Conservation (phyloP, 805 yeast genomes). For the Kluyveromyces wickerhamii region DNA sequence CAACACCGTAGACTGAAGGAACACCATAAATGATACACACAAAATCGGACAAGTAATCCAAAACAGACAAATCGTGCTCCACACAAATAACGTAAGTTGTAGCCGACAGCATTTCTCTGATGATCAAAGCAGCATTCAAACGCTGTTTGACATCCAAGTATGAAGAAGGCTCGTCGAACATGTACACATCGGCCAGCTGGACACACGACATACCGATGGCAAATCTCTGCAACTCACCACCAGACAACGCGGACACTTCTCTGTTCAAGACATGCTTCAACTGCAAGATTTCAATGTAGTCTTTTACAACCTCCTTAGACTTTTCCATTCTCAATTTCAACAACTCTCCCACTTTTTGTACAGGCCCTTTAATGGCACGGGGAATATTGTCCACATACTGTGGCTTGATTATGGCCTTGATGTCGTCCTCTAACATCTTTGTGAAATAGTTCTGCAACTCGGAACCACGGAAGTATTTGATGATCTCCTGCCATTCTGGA, state of each 20-base stretch:
- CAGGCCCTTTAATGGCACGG: slow-evolving; percentile 87
- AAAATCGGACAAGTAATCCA: slow-evolving; percentile 94
- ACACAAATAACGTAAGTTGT: slow-evolving; percentile 88
- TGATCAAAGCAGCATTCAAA: slow-evolving; percentile 92
- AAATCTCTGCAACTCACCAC: slow-evolving; percentile 98
- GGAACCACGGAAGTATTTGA: slow-evolving; percentile 88
- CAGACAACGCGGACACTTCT: slow-evolving; percentile 84
- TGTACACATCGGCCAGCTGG: slow-evolving; percentile 89
- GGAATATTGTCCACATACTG: slow-evolving; percentile 98
- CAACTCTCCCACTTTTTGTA: slow-evolving; percentile 77
- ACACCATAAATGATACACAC: slow-evolving; percentile 97
- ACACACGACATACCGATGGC: slow-evolving; percentile 97
- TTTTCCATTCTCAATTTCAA: slow-evolving; percentile 73
- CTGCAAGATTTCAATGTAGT: slow-evolving; percentile 63
- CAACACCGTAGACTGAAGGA: slow-evolving; percentile 98
- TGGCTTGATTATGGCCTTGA: slow-evolving; percentile 96
- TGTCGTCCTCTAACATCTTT: slow-evolving; percentile 85
- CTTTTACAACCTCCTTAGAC: slow-evolving; percentile 49
- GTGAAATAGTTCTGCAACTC: slow-evolving; percentile 96
- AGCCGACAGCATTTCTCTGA: slow-evolving; percentile 73
- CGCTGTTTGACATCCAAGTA: slow-evolving; percentile 98
- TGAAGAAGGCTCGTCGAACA: slow-evolving; percentile 99
- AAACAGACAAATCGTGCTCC: slow-evolving; percentile 96
- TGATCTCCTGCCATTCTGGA: slow-evolving; percentile 94
- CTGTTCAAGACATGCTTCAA: slow-evolving; percentile 69